These are phyloP conservation scores for Coniochaeta ligniaria DNA, from an alignment of 2,329 filamentous ascomycete species.

Conservation along the genomic window DNA sequence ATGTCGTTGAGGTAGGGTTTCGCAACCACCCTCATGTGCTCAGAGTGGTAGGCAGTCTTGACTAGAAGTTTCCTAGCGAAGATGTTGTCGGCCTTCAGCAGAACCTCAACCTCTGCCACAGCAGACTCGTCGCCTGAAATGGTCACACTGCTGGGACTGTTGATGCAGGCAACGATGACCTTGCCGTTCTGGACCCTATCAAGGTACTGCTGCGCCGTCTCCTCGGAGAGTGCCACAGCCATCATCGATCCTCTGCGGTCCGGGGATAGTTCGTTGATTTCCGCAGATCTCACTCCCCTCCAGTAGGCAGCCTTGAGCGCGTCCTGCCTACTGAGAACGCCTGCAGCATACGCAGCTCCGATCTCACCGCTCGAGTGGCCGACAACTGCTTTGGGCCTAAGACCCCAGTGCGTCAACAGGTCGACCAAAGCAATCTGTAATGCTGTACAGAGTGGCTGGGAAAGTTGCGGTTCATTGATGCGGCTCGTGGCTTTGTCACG, in stretches of 20 bases:
- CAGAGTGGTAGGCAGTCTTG: constrained; percentile 21
- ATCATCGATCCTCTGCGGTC: constrained; percentile 14
- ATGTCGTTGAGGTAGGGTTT: constrained; percentile 10
- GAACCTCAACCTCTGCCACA: constrained; percentile 9
- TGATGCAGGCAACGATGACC: constrained; percentile 18
- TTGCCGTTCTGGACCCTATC: not conserved
- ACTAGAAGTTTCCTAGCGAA: constrained; percentile 18
- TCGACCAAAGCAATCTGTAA: constrained; percentile 33
- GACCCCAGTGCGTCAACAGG: constrained; percentile 22
- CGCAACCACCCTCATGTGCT: constrained; percentile 16
- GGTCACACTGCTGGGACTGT: constrained; percentile 20
- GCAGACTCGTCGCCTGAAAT: constrained; percentile 17
- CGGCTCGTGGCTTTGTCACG: constrained; percentile 10
- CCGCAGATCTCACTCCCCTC: no score
- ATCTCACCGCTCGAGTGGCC: constrained; percentile 11
- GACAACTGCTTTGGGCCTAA: constrained; percentile 6
- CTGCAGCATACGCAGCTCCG: constrained; percentile 32
- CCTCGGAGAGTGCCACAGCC: constrained; percentile 7
- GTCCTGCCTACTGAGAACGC: constrained; percentile 9
- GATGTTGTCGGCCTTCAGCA: constrained; percentile 11
- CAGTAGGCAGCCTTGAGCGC: not conserved
- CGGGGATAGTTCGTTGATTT: not conserved
- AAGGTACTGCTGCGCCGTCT: not conserved
- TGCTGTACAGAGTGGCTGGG: constrained; percentile 29
- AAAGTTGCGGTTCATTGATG: constrained; percentile 17